Evolutionary conservation across 2,329 filamentous ascomycete genomes (phyloP), one percentile per base, ranked within the genome.

Genomic region (Arthrobotrys pseudoclavata): DNA sequence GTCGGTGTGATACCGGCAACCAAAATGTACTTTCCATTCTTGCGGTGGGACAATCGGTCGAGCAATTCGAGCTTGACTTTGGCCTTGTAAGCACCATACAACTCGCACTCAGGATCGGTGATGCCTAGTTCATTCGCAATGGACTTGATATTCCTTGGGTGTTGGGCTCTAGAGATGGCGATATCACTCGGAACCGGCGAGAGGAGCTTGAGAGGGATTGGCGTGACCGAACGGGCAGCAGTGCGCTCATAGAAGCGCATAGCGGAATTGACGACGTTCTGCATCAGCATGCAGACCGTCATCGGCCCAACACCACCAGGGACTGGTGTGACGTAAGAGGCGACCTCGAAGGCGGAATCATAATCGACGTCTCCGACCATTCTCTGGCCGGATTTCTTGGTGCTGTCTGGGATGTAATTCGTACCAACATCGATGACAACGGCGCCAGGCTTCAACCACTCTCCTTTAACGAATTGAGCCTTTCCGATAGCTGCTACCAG

Each of bases 341-440:
- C 96, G 48, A 97, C 92, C 83, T 96, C 87, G 15, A 88, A 88
- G 15, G 95, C 95, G 50, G 92, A 90, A 63, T 94, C 93, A 81
- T 90, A 98, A 82, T 99, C 94, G 48, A 99, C 96, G 83, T 99
- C 96, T 76, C 96, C 96, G 5, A 98, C 95, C 22, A 99, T 89
- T 80, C 94, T 90, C 84, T 96, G 89, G 37, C 96, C 96, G 12
- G 93, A 96, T 86, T 97, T 97, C 86, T 92, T 97, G 79, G 91
- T 91, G 42, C 90, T 87, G 83, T 99, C 96, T 4, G 92, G 89
- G 71, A 98, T 90, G 86, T 94, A 97, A 86, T 99, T 99, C 80
- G 94, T 99, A 79, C 96, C 96, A 18, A 99, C 96, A 82, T 99
- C 96, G 82, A 99, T 97, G 47, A 99, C 94, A 4, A 99, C 91